A percentile compares a stretch with the other conserved stretches of the same genome.
Conservation (phyloP, 306 rosid genomes). For the Astragalus membranaceus region DNA sequence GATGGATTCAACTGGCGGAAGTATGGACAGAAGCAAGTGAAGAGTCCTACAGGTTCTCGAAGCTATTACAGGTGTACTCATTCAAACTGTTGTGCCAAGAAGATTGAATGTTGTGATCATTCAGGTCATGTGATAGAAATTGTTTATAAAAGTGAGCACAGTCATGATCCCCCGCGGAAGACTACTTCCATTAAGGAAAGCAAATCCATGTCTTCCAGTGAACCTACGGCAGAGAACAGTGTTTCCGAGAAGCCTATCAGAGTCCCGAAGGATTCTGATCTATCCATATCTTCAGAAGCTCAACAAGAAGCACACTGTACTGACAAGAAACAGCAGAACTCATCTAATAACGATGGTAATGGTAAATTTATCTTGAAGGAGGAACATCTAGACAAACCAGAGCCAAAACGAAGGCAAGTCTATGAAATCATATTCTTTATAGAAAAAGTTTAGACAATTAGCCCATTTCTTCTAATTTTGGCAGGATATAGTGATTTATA, state of each 20-base stretch:
- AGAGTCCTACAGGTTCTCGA: constrained; percentile 90
- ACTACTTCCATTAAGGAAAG: constrained; percentile 43
- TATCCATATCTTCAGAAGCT: constrained; percentile 49
- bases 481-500: constrained; percentile 20
- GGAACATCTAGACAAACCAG: constrained; percentile 54
- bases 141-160: constrained; percentile 77
- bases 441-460: not conserved
- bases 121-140: constrained; percentile 52
- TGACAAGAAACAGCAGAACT: constrained; percentile 50
- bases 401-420: constrained; percentile 68
- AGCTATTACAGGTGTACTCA: constrained; percentile 86
- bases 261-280: constrained; percentile 42
- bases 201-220: constrained; percentile 31
- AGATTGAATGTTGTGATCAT: constrained; percentile 77
- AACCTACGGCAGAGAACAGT: constrained; percentile 38
- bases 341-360: constrained; percentile 40
- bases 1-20: constrained; percentile 99
- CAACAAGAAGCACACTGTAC: constrained; percentile 34
- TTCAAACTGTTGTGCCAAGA: constrained; percentile 71
- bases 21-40: constrained; percentile 99
- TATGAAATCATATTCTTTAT: constrained; percentile 16
- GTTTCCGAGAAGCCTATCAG: constrained; percentile 26
- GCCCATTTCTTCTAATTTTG: not conserved
- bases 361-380: constrained; percentile 49
- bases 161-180: constrained; percentile 73